These are phyloP conservation scores for Stephania japonica DNA, from an alignment of 164 flowering plant genomes.

Conservation along the genomic window DNA sequence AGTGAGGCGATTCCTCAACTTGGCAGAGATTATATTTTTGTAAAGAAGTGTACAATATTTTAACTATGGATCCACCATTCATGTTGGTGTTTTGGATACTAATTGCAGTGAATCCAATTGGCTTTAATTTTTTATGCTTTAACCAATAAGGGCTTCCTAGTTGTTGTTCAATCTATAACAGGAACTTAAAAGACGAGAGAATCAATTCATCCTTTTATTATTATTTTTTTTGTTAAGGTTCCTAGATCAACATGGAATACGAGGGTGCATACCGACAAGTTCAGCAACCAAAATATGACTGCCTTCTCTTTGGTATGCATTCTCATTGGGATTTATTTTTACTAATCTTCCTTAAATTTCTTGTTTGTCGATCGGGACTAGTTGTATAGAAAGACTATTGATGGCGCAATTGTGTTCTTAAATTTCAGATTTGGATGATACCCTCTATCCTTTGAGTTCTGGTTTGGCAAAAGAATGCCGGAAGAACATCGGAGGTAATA, in stretches of 20 bases:
- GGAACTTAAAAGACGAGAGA: too few species aligned
- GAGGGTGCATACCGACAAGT: conserved; percentile 22
- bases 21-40: background rate
- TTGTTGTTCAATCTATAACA: background rate
- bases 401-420: background rate
- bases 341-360: background rate
- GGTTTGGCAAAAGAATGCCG: conserved; percentile 46
- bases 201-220: background rate
- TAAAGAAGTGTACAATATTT: background rate
- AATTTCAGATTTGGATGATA: conserved; percentile 69
- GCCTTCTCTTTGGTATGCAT: conserved; percentile 65
- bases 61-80: background rate
- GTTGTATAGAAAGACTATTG: background rate
- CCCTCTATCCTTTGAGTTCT: conserved; percentile 68
- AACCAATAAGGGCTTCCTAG: background rate
- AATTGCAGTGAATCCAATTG: background rate
- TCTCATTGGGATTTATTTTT: background rate
- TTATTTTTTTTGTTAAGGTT: background rate
- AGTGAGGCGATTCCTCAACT: background rate
- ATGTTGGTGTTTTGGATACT: background rate
- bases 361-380: background rate
- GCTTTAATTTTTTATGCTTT: background rate
- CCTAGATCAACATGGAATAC: conserved; percentile 34
- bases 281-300: conserved; percentile 43
- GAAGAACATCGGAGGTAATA: conserved; percentile 60